Evolutionary conservation across 73 alveolate species (phyloP).

Genomic region (Tetrahymena thermophila): DNA sequence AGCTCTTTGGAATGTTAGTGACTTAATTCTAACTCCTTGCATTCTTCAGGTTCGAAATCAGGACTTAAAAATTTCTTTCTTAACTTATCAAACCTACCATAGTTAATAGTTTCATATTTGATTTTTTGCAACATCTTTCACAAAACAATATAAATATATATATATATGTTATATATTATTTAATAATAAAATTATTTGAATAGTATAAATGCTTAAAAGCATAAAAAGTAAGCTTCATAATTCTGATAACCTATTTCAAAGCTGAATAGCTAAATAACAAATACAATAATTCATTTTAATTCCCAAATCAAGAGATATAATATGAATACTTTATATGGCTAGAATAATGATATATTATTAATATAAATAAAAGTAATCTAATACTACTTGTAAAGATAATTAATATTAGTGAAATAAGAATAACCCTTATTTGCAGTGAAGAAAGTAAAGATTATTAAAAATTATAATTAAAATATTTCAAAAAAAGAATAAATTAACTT

Average conservation of each 20-base stretch:
- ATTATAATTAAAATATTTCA: too few relatives aligned
- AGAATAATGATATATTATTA: too few relatives aligned
- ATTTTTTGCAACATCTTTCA: neutral
- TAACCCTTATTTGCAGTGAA: too few relatives aligned
- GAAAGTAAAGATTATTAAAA: too few relatives aligned
- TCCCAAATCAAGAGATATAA: too few relatives aligned
- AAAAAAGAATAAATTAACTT: too few relatives aligned
- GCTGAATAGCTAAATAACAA: neutral
- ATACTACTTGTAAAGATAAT: too few relatives aligned
- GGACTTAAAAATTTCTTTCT: slow-evolving; percentile 19
- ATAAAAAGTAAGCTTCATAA: neutral
- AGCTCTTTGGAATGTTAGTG: neutral
- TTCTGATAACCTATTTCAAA: neutral
- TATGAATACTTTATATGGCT: too few relatives aligned
- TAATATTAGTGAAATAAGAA: too few relatives aligned
- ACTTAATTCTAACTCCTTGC: slow-evolving; percentile 20
- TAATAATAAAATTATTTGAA: neutral
- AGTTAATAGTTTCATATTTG: slow-evolving; percentile 24
- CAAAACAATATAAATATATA: neutral
- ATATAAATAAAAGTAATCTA: too few relatives aligned
- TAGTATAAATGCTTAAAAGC: neutral
- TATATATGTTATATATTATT: neutral
- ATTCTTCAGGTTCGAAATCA: slow-evolving; percentile 24
- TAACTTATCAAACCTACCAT: slow-evolving; percentile 30
- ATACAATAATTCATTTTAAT: too few relatives aligned